A percentile compares a stretch with the other conserved stretches of the same genome.
phyloP scores from a whole-genome alignment of 2,329 filamentous ascomycete species.

The Allantophomopsis lycopodina region DNA sequence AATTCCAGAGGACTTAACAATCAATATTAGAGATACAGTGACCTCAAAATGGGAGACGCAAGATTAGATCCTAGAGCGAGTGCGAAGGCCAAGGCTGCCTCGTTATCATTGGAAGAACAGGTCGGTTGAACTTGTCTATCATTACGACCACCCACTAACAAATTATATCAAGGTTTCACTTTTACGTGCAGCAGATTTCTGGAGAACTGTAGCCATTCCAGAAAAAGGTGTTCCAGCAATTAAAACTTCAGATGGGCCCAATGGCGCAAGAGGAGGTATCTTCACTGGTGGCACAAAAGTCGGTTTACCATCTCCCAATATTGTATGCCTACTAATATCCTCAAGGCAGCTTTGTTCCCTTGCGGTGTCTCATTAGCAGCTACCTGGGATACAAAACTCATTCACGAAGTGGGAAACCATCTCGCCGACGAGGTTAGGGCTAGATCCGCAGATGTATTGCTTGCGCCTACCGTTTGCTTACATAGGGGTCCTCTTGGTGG shows the following conservation, averaged over 20 bases:
- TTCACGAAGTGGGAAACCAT: slow-evolving; percentile 55
- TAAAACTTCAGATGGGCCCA: slow-evolving; percentile 57
- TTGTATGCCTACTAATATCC: slow-evolving; percentile 2
- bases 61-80: no score
- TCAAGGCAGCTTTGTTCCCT: slow-evolving; percentile 61
- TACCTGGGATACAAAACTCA: slow-evolving; percentile 62
- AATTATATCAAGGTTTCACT: slow-evolving; percentile 37
- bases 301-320: neutral
- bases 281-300: slow-evolving; percentile 56
- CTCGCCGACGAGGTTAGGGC: slow-evolving; percentile 61
- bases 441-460: slow-evolving; percentile 58
- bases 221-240: slow-evolving; percentile 49
- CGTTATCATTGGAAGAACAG: slow-evolving; percentile 18
- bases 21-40: no score
- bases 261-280: slow-evolving; percentile 53
- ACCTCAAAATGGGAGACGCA: no score
- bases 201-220: slow-evolving; percentile 52
- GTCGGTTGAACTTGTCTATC: slow-evolving; percentile 4
- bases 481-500: slow-evolving; percentile 75
- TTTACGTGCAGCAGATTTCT: slow-evolving; percentile 51
- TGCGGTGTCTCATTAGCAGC: slow-evolving; percentile 68
- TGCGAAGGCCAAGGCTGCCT: slow-evolving; percentile 6
- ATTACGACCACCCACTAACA: slow-evolving; percentile 2
- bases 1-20: no score
- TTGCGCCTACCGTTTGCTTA: slow-evolving; percentile 70